Evolutionary conservation across 2,329 filamentous ascomycete genomes (phyloP).

Genomic region (Fusarium goolgardi): DNA sequence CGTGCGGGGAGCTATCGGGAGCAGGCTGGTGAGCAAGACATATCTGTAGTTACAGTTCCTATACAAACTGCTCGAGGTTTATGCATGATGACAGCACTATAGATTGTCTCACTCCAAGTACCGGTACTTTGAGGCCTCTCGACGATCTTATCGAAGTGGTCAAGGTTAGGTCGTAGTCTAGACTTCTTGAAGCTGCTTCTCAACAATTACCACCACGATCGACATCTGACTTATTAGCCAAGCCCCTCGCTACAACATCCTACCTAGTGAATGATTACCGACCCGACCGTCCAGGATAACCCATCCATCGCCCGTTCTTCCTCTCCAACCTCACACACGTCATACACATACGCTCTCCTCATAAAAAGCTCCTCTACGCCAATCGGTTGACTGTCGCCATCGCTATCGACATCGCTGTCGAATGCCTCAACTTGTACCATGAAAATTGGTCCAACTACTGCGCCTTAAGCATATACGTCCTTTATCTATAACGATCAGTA

Average conservation of each 20-base stretch:
- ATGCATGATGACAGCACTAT: not conserved
- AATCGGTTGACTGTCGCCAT: constrained; percentile 35
- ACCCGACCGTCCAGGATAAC: constrained; percentile 7
- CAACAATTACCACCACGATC: constrained; percentile 46
- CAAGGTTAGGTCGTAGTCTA: constrained; percentile 4
- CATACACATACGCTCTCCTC: constrained; percentile 14
- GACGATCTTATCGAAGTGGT: constrained; percentile 37
- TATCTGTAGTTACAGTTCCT: constrained; percentile 3
- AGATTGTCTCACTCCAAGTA: constrained; percentile 7
- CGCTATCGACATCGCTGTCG: constrained; percentile 41
- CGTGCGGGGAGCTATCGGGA: constrained; percentile 37
- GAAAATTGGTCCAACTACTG: constrained; percentile 29
- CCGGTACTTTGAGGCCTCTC: constrained; percentile 12
- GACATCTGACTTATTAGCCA: constrained; percentile 39
- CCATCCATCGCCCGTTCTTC: constrained; percentile 6
- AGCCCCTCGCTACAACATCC: constrained; percentile 23
- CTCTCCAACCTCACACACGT: constrained; percentile 25
- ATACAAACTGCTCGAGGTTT: constrained; percentile 8
- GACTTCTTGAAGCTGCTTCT: constrained; percentile 35
- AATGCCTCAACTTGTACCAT: constrained; percentile 41
- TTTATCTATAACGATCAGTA: constrained; percentile 14
- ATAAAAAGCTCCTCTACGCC: constrained; percentile 22
- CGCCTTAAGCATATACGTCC: constrained; percentile 30
- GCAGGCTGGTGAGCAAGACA: constrained; percentile 17
- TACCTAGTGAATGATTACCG: constrained; percentile 19